Conservation (phyloP, 140 eudicot species). For the Cichorium intybus region DNA sequence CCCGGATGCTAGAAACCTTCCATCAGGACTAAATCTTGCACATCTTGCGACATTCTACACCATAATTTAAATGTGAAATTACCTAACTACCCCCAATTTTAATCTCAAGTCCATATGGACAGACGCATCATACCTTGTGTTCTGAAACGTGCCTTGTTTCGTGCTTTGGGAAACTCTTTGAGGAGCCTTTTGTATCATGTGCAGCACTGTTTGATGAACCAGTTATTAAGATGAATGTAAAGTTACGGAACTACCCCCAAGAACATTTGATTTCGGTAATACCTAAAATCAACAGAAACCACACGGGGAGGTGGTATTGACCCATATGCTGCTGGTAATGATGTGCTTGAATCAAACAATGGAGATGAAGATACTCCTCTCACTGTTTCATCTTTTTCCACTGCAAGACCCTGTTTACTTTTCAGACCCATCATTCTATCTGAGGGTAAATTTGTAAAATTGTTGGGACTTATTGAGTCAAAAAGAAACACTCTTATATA, state of each 20-base stretch:
- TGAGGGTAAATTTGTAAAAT: neutral
- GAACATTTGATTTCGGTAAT: neutral
- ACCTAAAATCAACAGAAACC: slow-evolving; percentile 71
- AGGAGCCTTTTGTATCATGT: slow-evolving; percentile 65
- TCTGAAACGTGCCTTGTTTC: slow-evolving; percentile 84
- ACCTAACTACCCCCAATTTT: neutral
- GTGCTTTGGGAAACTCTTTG: slow-evolving; percentile 75
- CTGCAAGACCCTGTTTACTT: slow-evolving; percentile 96
- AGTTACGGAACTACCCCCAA: neutral
- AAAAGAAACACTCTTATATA: neutral
- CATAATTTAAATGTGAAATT: neutral
- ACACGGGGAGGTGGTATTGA: slow-evolving; percentile 60
- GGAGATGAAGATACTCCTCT: slow-evolving; percentile 65
- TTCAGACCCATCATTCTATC: slow-evolving; percentile 28
- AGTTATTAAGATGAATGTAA: neutral
- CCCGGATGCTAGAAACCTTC: slow-evolving; percentile 80
- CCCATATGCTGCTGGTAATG: slow-evolving; percentile 49
- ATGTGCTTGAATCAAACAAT: slow-evolving; percentile 47
- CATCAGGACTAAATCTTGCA: slow-evolving; percentile 93
- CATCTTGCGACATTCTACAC: slow-evolving; percentile 80
- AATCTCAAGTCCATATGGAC: neutral
- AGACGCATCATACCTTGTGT: slow-evolving; percentile 60
- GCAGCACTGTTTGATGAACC: slow-evolving; percentile 44
- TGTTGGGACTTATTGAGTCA: neutral
- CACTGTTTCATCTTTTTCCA: slow-evolving; percentile 64